Evolutionary conservation across 805 yeast species (phyloP), one percentile per base, ranked within the genome.

Genomic region (Candida orba): DNA sequence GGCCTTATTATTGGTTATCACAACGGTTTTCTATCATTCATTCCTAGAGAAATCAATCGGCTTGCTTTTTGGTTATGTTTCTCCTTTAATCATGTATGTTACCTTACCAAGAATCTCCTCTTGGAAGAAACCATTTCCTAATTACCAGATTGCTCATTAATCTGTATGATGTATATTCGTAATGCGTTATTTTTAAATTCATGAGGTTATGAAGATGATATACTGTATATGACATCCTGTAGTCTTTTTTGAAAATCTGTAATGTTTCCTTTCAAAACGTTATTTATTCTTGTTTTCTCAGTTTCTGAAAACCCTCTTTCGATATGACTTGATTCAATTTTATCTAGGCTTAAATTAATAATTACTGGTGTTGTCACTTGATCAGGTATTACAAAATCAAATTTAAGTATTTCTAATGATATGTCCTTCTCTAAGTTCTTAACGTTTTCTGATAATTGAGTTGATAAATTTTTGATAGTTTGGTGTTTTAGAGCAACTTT

Each of bases 1-100:
- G 81, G 78, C 83, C 78, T 38, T 49, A 15, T 42, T 68, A 33
- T 66, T 89, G 29, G 63, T 81, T 17, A 77, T 87, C 71, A 91
- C 98, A 1, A 75, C 89, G 39, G 67, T 82, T 13, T 85, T 86
- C 60, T 91, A 89, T 69, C 98, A 91, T 63, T 79, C 93, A 1
- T 56, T 83, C 10, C 43, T 64, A 2, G 98, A 91, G 58, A 89
- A 89, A 57, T 44, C 84, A 1, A 66, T 77, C 23, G 96, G 96
- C 1, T 65, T 84, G 37, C 9, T 69, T 2, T 74, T 83, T 67
- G 88, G 93, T 3, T 77, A 73, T 59, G 40, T 70, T 8, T 78
- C 78, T 22, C 71, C 77, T 10, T 17, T 59, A 2, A 53, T 69
- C 1, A 72, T 79, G 33, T 81, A 81, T 55, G 30, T 43, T 5